phyloP scores from a whole-genome alignment of 2,329 filamentous ascomycete genomes.

The Grosmannia serpens region DNA sequence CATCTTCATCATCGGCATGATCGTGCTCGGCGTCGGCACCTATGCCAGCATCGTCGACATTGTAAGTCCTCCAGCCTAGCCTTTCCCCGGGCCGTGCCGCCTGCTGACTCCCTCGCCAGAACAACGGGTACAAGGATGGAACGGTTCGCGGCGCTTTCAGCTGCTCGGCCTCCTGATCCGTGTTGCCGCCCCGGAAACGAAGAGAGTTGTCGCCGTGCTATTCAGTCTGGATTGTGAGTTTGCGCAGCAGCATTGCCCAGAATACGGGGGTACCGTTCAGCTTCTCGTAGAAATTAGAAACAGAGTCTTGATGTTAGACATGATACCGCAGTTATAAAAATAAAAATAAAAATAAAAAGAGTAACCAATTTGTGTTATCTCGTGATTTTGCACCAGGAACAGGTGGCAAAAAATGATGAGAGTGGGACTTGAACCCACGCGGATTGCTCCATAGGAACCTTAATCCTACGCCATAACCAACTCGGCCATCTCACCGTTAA shows the following conservation, averaged over 20 bases:
- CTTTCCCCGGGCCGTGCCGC: background rate
- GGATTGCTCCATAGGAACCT: slow-evolving; percentile 19
- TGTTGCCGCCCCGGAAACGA: no score
- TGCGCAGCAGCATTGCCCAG: no score
- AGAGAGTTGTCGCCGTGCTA: no score
- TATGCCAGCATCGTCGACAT: slow-evolving; percentile 9
- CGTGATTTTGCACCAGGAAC: no score
- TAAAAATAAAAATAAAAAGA: no score
- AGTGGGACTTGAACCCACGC: slow-evolving; percentile 30
- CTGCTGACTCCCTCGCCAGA: background rate
- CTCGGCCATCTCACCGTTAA: slow-evolving; percentile 17
- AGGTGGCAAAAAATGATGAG: slow-evolving; percentile 13
- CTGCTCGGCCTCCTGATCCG: background rate
- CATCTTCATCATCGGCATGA: slow-evolving; percentile 5
- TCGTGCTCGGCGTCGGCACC: slow-evolving; percentile 4
- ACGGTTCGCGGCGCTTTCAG: background rate
- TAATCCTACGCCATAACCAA: slow-evolving; percentile 19
- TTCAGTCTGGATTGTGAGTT: no score
- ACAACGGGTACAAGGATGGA: background rate
- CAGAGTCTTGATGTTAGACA: no score
- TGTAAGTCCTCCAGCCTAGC: background rate
- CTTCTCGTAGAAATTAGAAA: no score
- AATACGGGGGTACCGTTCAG: no score
- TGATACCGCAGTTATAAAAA: no score
- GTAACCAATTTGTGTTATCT: no score